Conservation (phyloP, 1,284 basidiomycete genomes). For the Cutaneotrichosporon mucoides region DNA sequence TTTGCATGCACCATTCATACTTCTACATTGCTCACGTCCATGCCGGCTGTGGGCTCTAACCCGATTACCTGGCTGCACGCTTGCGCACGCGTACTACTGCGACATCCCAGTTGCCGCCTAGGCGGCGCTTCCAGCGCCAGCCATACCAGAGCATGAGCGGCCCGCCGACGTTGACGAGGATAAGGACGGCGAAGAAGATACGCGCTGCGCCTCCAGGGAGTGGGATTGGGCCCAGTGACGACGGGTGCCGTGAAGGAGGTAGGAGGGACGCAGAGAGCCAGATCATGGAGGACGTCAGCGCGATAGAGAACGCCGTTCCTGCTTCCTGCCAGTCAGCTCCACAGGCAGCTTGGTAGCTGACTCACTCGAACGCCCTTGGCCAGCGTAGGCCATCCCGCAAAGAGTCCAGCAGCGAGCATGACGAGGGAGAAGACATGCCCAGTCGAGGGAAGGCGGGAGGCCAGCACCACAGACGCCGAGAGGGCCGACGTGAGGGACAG, state of each 20-base stretch:
- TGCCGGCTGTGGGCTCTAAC: too few species aligned
- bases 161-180: slow-evolving; percentile 35
- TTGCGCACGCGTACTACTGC: slow-evolving; percentile 37
- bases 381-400: slow-evolving; percentile 78
- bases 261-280: slow-evolving; percentile 33
- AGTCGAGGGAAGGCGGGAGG: slow-evolving; percentile 79
- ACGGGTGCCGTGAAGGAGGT: neutral
- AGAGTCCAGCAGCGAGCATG: slow-evolving; percentile 76
- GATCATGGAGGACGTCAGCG: slow-evolving; percentile 33
- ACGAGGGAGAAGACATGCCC: slow-evolving; percentile 85
- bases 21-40: neutral
- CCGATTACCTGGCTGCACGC: neutral
- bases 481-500: slow-evolving; percentile 93
- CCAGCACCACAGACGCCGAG: slow-evolving; percentile 88
- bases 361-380: slow-evolving; percentile 72
- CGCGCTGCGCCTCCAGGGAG: slow-evolving; percentile 19
- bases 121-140: slow-evolving; percentile 42
- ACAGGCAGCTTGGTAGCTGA: neutral
- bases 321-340: slow-evolving; percentile 27
- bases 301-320: slow-evolving; percentile 29
- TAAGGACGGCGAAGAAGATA: slow-evolving; percentile 22
- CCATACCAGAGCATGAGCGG: slow-evolving; percentile 40
- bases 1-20: slow-evolving; percentile 12
- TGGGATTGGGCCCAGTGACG: neutral
- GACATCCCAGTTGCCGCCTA: slow-evolving; percentile 45